Percentiles rank a stretch among this genome's conserved stretches.
Evolutionary conservation across 768 basidiomycete genomes (phyloP).

Genomic region (Butyriboletus loyo): DNA sequence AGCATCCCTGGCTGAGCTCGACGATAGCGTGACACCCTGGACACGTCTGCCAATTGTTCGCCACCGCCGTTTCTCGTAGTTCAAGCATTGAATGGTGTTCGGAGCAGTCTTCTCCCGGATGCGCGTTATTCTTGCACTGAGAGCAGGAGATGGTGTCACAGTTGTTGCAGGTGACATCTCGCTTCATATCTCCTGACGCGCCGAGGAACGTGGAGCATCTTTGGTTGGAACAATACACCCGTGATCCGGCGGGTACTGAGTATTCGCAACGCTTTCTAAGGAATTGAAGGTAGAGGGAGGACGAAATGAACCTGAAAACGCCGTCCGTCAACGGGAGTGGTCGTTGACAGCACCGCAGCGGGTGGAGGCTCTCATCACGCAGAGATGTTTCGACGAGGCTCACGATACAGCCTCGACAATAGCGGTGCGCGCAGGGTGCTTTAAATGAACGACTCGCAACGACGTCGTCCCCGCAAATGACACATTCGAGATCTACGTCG

Average conservation of each 20-base stretch:
- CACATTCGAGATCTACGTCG: slow-evolving; percentile 26
- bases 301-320: slow-evolving; percentile 31
- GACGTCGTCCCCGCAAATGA: slow-evolving; percentile 41
- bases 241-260: slow-evolving; percentile 35
- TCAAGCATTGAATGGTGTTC: slow-evolving; percentile 42
- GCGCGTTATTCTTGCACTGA: slow-evolving; percentile 46
- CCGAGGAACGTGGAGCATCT: slow-evolving; percentile 56
- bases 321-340: slow-evolving; percentile 28
- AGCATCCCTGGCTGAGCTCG: slow-evolving; percentile 56
- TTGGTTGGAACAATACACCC: slow-evolving; percentile 50
- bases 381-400: slow-evolving; percentile 41
- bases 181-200: slow-evolving; percentile 22
- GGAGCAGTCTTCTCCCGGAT: slow-evolving; percentile 39
- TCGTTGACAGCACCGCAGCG: slow-evolving; percentile 48
- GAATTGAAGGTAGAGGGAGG: slow-evolving; percentile 31
- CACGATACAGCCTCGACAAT: slow-evolving; percentile 45
- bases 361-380: slow-evolving; percentile 50
- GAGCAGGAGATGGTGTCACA: slow-evolving; percentile 45
- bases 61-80: slow-evolving; percentile 43
- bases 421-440: slow-evolving; percentile 45
- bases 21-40: slow-evolving; percentile 55
- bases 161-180: slow-evolving; percentile 34
- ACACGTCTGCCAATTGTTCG: slow-evolving; percentile 59
- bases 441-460: slow-evolving; percentile 25
- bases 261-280: slow-evolving; percentile 47